Conservation (phyloP, 1,284 basidiomycete species). For the Papiliotrema flavescens region DNA sequence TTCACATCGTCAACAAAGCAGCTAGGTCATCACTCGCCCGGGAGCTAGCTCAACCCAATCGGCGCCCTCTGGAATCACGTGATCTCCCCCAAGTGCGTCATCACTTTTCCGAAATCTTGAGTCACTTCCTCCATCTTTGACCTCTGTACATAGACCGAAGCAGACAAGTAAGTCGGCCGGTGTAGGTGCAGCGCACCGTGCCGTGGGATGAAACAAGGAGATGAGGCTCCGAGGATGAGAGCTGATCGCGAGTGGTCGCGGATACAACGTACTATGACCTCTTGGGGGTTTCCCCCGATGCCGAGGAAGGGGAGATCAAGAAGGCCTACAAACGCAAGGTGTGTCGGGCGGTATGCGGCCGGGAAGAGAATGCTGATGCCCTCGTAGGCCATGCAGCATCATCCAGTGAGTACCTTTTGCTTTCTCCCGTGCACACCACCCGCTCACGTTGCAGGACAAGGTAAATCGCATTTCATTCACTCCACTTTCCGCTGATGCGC, state of each 20-base stretch:
- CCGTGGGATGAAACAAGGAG: neutral
- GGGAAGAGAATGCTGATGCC: neutral
- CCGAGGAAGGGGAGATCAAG: conserved; percentile 76
- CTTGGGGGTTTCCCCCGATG: conserved; percentile 64
- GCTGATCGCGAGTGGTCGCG: conserved; percentile 30
- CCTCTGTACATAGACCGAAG: no score
- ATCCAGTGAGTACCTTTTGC: conserved; percentile 62
- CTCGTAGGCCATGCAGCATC: conserved; percentile 76
- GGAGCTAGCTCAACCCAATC: no score
- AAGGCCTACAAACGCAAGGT: conserved; percentile 89
- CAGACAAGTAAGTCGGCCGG: no score
- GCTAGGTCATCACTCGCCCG: no score
- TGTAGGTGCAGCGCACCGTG: no score
- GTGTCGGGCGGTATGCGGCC: conserved; percentile 7
- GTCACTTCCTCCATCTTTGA: no score
- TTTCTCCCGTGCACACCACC: no score
- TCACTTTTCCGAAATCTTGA: no score
- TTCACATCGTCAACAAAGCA: no score
- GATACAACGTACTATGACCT: conserved; percentile 62
- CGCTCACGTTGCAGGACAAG: conserved; percentile 57
- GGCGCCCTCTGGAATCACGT: no score
- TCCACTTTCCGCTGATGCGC: neutral
- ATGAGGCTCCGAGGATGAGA: neutral
- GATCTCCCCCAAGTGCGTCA: no score
- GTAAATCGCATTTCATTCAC: conserved; percentile 37